Evolutionary conservation across 495 filamentous ascomycete genomes (phyloP), one percentile per base, ranked within the genome.

Genomic region (Astrocystis sublimbata): DNA sequence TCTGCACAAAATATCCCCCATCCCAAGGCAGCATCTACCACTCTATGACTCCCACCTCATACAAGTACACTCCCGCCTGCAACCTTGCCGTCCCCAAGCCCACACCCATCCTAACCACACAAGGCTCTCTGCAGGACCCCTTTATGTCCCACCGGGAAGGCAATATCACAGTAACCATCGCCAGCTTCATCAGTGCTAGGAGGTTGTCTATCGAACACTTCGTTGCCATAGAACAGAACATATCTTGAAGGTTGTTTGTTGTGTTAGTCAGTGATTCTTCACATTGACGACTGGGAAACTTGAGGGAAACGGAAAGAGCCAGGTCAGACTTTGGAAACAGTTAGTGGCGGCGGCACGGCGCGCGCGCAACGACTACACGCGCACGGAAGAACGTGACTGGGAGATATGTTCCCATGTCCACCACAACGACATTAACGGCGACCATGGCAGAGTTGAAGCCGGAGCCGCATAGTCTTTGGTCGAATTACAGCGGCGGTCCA

Each of bases 381-480:
- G 33, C 31, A 62, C 38, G 41, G 60, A 31, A 28, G 40, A 35
- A 30, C 41, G 51, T 42, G 60, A 50, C 65, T 63, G 69, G 74
- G 69, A 72, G 76, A 73, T 62, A 77, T 73, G 74, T 60, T 76
- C 74, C 73, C 78, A 82, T 82, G 78, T 79, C 79, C 73, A 74
- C 79, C 72, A 80, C 79, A 74, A 76, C 78, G 62, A 80, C 78
- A 62, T 80, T 81, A 68, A 76, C 78, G 77, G 76, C 76, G 70
- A 78, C 75, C 72, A 82, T 82, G 79, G 77, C 79, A 80, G 79
- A 82, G 73, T 70, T 82, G 76, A 82, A 79, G 77, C 73, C 70
- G 66, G 79, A 82, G 72, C 71, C 78, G 66, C 78, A 81, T 71
- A 74, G 71, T 73, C 67, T 81, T 62, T 82, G 79, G 79, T 76